A percentile compares a stretch with the other conserved stretches of the same genome.
phyloP scores from a whole-genome alignment of 2,329 filamentous ascomycete species.

The Escovopsis weberi region DNA sequence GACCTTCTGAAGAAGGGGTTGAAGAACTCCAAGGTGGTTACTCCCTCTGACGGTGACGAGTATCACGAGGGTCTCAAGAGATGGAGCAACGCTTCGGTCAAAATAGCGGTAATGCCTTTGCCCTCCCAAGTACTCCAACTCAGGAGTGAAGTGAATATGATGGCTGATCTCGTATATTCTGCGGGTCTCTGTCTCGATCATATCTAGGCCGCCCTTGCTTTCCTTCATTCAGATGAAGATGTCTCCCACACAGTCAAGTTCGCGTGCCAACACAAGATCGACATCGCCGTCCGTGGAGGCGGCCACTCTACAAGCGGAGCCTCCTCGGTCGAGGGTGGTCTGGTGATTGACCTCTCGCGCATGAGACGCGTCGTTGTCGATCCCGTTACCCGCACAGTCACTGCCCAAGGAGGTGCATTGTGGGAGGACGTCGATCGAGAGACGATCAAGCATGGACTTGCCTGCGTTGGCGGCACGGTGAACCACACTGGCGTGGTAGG shows the following conservation, averaged over 20 bases:
- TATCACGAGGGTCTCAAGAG: neutral
- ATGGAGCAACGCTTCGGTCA: neutral
- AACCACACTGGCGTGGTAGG: slow-evolving; percentile 43
- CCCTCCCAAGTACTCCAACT: too few species aligned
- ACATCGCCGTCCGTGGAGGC: slow-evolving; percentile 37
- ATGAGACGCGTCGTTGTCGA: slow-evolving; percentile 33
- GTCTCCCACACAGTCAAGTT: slow-evolving; percentile 11
- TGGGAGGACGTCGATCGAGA: slow-evolving; percentile 41
- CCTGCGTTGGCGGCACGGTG: slow-evolving; percentile 46
- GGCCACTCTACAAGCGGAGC: slow-evolving; percentile 40
- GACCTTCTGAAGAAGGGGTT: neutral
- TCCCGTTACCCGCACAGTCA: slow-evolving; percentile 23
- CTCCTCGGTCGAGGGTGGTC: slow-evolving; percentile 28
- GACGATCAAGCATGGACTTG: slow-evolving; percentile 32
- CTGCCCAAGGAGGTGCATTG: slow-evolving; percentile 32
- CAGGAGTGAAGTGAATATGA: too few species aligned
- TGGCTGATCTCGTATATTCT: neutral
- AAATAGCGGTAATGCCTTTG: neutral
- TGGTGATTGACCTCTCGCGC: slow-evolving; percentile 39
- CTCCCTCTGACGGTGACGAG: neutral
- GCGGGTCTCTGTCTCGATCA: too few species aligned
- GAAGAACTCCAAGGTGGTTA: neutral
- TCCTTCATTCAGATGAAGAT: slow-evolving; percentile 23
- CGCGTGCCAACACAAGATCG: slow-evolving; percentile 21
- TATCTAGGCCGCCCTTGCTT: slow-evolving; percentile 24